Conservation (phyloP, 345 rosid genomes). For the Punica granatum region DNA sequence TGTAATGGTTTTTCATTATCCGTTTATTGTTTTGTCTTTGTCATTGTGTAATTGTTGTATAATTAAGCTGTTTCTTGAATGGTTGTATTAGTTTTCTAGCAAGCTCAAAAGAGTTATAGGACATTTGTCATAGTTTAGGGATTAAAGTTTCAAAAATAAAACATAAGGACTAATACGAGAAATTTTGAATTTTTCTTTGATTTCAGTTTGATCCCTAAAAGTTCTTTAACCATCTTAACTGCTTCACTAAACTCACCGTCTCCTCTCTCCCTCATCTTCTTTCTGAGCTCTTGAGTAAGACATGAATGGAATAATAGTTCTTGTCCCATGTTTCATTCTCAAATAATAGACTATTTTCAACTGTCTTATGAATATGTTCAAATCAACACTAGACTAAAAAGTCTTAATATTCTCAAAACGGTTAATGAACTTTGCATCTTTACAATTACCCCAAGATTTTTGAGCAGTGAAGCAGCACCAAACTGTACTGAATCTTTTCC, state of each 20-base stretch:
- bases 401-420: no score
- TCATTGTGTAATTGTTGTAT: background rate
- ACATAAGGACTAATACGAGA: background rate
- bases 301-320: no score
- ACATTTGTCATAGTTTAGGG: background rate
- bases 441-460: no score
- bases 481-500: no score
- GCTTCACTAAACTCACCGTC: conserved; percentile 21
- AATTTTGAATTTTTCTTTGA: background rate
- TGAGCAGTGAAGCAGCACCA: no score
- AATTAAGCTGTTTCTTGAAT: background rate
- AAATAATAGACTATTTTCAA: conserved; percentile 14
- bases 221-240: conserved; percentile 15
- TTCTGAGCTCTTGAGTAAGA: conserved; percentile 23
- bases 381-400: no score
- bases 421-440: no score
- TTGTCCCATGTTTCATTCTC: conserved; percentile 13
- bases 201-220: background rate
- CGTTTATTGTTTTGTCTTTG: background rate
- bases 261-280: conserved; percentile 15
- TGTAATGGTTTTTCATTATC: background rate
- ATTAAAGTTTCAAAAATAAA: background rate
- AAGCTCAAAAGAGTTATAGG: no score
- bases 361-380: background rate
- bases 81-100: no score